A percentile compares a stretch with the other conserved stretches of the same genome.
Evolutionary conservation across 2,329 filamentous ascomycete species (phyloP).

Genomic region (Colletotrichum sp.): DNA sequence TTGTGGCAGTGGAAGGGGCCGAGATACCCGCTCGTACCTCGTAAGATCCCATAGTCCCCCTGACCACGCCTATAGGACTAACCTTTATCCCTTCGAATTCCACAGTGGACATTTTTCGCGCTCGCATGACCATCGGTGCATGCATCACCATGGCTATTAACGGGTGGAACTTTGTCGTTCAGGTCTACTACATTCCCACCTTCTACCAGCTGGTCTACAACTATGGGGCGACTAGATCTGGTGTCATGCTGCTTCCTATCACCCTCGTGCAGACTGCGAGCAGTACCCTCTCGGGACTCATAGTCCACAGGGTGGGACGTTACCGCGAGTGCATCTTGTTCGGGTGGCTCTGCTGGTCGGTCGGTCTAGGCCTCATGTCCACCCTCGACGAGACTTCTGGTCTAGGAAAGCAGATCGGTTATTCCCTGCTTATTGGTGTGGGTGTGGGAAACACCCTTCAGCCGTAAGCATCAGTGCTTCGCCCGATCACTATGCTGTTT

Average conservation of each 20-base stretch:
- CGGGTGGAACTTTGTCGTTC: constrained; percentile 63
- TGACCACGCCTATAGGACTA: background rate
- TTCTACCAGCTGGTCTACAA: constrained; percentile 52
- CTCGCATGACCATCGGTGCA: constrained; percentile 56
- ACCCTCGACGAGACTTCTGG: constrained; percentile 52
- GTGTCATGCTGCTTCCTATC: constrained; percentile 45
- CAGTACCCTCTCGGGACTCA: constrained; percentile 54
- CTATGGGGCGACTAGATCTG: constrained; percentile 45
- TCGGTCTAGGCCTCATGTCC: constrained; percentile 57
- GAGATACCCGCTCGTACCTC: constrained; percentile 51
- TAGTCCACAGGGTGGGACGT: constrained; percentile 57
- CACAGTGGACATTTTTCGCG: constrained; percentile 58
- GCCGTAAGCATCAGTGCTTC: constrained; percentile 36
- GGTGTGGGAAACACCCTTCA: constrained; percentile 59
- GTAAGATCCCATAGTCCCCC: constrained; percentile 31
- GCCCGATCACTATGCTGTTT: background rate
- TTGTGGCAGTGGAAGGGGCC: constrained; percentile 58
- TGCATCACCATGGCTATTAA: constrained; percentile 63
- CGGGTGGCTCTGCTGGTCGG: constrained; percentile 56
- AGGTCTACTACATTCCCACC: constrained; percentile 53
- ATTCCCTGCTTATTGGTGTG: constrained; percentile 54
- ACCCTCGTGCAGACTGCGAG: constrained; percentile 49
- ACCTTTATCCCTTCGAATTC: constrained; percentile 2
- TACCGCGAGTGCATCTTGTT: constrained; percentile 60
- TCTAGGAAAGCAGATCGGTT: constrained; percentile 59